These are phyloP conservation scores for Acarospora socialis DNA, from an alignment of 2,329 filamentous ascomycete species.

Conservation along the genomic window DNA sequence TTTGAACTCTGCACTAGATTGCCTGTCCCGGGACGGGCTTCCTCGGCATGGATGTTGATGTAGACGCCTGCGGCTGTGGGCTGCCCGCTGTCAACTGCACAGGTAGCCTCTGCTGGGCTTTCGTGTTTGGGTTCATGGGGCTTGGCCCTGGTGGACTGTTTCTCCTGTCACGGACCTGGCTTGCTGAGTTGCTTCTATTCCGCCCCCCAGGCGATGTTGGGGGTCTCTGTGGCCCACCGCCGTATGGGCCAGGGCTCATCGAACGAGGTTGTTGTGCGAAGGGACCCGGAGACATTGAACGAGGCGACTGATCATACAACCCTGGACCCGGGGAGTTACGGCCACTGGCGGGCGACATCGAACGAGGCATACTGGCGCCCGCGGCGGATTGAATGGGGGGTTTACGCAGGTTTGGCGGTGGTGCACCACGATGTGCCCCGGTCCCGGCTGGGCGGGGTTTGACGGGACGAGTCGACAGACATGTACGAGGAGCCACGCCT, in stretches of 20 bases:
- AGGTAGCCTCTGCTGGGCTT: constrained; percentile 9
- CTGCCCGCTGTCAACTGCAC: constrained; percentile 13
- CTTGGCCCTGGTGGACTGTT: constrained; percentile 33
- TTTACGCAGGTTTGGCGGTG: constrained; percentile 14
- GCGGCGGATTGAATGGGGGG: constrained; percentile 14
- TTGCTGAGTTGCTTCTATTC: constrained; percentile 31
- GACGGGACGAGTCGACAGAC: constrained; percentile 79
- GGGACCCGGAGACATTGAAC: constrained; percentile 17
- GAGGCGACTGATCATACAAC: constrained; percentile 10
- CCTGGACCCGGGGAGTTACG: constrained; percentile 34
- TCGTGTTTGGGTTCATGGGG: constrained; percentile 32
- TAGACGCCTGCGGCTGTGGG: constrained; percentile 20
- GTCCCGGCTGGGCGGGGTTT: constrained; percentile 51
- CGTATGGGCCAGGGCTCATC: constrained; percentile 32
- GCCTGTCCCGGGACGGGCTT: constrained; percentile 46
- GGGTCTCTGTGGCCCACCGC: constrained; percentile 28
- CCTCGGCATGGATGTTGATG: constrained; percentile 31
- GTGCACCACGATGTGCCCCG: constrained; percentile 2
- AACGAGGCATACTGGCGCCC: constrained; percentile 17
- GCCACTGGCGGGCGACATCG: constrained; percentile 22
- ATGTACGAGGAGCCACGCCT: constrained; percentile 86
- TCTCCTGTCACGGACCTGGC: constrained; percentile 26
- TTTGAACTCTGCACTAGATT: too few relatives aligned
- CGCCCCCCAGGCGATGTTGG: constrained; percentile 22
- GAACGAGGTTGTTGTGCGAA: constrained; percentile 29